phyloP scores from a whole-genome alignment of 2,329 filamentous ascomycete genomes.

The Tolypocladium album region DNA sequence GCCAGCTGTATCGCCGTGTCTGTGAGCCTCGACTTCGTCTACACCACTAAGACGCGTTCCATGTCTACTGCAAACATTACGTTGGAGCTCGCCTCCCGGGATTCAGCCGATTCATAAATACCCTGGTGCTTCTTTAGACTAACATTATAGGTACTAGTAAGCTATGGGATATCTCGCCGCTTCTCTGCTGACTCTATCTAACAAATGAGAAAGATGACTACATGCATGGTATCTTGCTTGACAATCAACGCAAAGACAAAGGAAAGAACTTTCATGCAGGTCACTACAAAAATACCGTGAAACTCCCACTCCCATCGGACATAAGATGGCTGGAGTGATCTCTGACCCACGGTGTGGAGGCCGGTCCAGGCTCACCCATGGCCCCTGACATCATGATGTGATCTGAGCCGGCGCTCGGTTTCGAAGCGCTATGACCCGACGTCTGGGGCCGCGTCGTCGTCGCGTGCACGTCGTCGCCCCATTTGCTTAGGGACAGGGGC shows the following conservation, averaged over 20 bases:
- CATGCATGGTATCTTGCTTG: background rate
- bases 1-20: too few relatives aligned
- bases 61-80: too few relatives aligned
- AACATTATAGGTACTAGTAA: background rate
- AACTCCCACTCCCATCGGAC: constrained; percentile 16
- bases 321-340: constrained; percentile 8
- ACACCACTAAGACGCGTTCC: too few relatives aligned
- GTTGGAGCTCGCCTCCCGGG: too few relatives aligned
- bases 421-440: constrained; percentile 2
- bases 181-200: background rate
- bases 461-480: constrained; percentile 3
- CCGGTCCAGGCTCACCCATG: background rate
- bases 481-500: constrained; percentile 5
- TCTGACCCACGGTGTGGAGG: constrained; percentile 3
- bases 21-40: too few relatives aligned
- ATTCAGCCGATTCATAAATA: too few relatives aligned
- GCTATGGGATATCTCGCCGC: background rate
- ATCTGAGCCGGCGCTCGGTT: constrained; percentile 2
- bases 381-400: constrained; percentile 6
- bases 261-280: background rate
- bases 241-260: background rate
- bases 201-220: background rate
- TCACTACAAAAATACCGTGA: constrained; percentile 13
- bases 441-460: constrained; percentile 2
- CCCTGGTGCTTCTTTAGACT: too few relatives aligned